Evolutionary conservation across 306 rosid genomes (phyloP).

Genomic region (Vigna hirtella): DNA sequence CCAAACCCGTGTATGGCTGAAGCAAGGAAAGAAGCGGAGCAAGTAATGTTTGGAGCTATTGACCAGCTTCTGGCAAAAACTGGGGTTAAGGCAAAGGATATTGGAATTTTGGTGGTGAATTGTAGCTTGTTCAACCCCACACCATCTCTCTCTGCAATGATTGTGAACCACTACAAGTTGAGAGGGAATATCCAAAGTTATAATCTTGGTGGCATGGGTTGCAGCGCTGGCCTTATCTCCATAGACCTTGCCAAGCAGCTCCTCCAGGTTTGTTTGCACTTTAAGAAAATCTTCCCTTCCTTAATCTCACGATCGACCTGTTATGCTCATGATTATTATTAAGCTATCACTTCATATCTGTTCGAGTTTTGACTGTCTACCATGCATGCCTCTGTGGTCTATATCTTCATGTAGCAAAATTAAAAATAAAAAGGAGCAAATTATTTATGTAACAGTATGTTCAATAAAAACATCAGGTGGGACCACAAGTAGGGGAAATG

Average conservation of each 20-base stretch:
- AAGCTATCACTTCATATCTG: conserved; percentile 4
- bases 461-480: background rate
- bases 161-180: conserved; percentile 82
- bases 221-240: conserved; percentile 95
- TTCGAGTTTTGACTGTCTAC: background rate
- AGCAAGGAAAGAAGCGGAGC: conserved; percentile 88
- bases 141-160: conserved; percentile 89
- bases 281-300: background rate
- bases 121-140: conserved; percentile 95
- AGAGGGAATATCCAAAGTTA: conserved; percentile 77
- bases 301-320: background rate
- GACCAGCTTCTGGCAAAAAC: conserved; percentile 80
- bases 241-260: conserved; percentile 94
- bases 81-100: conserved; percentile 84
- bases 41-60: conserved; percentile 90
- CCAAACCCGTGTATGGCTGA: conserved; percentile 84
- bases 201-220: conserved; percentile 99
- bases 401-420: background rate
- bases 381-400: conserved; percentile 3
- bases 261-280: conserved; percentile 69
- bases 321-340: background rate
- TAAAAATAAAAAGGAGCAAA: background rate
- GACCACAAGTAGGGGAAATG: background rate
- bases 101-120: conserved; percentile 85
- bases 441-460: background rate